Percentiles rank a stretch among this genome's conserved stretches.
phyloP scores from a whole-genome alignment of 2,329 filamentous ascomycete species.

The Colletotrichum gigasporum region DNA sequence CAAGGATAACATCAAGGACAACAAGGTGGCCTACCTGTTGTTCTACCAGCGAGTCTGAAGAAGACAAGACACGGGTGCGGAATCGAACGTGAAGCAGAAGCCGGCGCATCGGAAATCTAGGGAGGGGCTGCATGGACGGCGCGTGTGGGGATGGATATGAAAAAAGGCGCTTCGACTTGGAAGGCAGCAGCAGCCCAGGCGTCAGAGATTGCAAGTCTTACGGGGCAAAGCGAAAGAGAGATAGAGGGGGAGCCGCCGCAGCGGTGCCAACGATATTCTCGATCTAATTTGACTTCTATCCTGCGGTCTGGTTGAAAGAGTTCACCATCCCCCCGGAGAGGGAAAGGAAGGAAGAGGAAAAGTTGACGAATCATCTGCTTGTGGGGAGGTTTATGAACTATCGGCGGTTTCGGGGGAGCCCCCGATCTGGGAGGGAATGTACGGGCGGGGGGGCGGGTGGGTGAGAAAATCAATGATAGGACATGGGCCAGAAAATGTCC shows the following conservation, averaged over 20 bases:
- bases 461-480: slow-evolving; percentile 6
- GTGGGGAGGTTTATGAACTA: slow-evolving; percentile 20
- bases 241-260: neutral
- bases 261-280: slow-evolving; percentile 3
- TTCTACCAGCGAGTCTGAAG: slow-evolving; percentile 84
- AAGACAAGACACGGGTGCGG: slow-evolving; percentile 17
- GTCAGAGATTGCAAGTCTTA: slow-evolving; percentile 10
- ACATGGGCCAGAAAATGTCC: slow-evolving; percentile 11
- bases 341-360: neutral
- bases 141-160: neutral
- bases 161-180: neutral
- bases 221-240: neutral
- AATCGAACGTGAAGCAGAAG: neutral
- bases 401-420: neutral
- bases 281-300: slow-evolving; percentile 20
- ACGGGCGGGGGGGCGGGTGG: neutral
- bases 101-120: neutral
- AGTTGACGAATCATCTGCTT: slow-evolving; percentile 12
- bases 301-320: slow-evolving; percentile 4
- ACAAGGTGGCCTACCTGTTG: slow-evolving; percentile 95
- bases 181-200: neutral
- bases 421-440: neutral
- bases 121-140: neutral
- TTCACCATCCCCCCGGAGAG: slow-evolving; percentile 1
- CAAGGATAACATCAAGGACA: slow-evolving; percentile 80